Evolutionary conservation across 768 basidiomycete genomes (phyloP).

Genomic region (Trametes cingulata): DNA sequence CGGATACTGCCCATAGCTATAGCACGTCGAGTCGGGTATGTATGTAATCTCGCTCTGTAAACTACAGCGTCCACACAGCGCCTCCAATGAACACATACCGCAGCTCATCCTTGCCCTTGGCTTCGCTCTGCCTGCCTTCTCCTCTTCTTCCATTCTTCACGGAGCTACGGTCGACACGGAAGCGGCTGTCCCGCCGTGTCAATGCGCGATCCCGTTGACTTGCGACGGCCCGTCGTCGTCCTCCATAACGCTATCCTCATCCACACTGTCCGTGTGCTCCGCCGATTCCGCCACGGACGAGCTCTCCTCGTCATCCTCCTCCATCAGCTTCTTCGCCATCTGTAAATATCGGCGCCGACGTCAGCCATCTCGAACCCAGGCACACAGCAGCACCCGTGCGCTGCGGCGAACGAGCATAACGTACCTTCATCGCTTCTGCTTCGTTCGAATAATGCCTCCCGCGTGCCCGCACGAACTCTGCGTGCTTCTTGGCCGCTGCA

Average conservation of each 20-base stretch:
- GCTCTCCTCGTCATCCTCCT: slow-evolving; percentile 40
- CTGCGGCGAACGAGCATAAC: neutral
- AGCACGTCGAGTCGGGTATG: slow-evolving; percentile 4
- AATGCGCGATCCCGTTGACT: slow-evolving; percentile 24
- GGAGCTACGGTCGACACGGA: neutral
- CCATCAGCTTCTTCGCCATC: slow-evolving; percentile 66
- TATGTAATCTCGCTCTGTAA: slow-evolving; percentile 1
- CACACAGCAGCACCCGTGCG: slow-evolving; percentile 1
- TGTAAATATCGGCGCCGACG: slow-evolving; percentile 31
- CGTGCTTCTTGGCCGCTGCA: slow-evolving; percentile 78
- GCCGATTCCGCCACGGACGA: slow-evolving; percentile 24
- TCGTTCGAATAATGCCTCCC: slow-evolving; percentile 89
- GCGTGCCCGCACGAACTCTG: slow-evolving; percentile 76
- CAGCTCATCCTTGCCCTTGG: neutral
- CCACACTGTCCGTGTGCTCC: slow-evolving; percentile 21
- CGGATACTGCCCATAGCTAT: neutral
- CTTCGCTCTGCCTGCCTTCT: neutral
- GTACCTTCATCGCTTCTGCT: slow-evolving; percentile 90
- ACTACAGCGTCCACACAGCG: slow-evolving; percentile 12
- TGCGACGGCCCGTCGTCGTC: slow-evolving; percentile 28
- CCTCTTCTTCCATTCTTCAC: neutral
- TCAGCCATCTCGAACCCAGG: neutral
- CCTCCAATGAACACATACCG: neutral
- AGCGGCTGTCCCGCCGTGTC: neutral
- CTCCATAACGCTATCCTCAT: slow-evolving; percentile 26